Percentiles rank a stretch among this genome's conserved stretches.
Conservation (phyloP, 2,329 filamentous ascomycete species). For the Arthroderma sp. region DNA sequence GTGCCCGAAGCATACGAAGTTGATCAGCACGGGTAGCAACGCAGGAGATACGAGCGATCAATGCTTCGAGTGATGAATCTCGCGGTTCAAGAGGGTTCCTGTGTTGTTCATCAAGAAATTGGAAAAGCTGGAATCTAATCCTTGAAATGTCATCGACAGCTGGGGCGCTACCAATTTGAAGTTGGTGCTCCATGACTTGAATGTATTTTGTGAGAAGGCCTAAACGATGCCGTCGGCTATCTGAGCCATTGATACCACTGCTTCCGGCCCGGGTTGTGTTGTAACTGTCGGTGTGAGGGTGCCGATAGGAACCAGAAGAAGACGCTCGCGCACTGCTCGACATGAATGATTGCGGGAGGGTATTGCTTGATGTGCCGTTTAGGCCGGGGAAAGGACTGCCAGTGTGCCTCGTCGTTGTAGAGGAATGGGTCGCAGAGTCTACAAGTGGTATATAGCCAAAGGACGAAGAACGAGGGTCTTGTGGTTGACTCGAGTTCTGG, state of each 20-base stretch:
- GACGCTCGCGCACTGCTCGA: no score
- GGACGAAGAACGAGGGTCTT: no score
- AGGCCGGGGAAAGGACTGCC: no score
- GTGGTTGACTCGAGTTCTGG: no score
- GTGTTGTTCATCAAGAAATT: constrained; percentile 21
- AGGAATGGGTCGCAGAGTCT: no score
- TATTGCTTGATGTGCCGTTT: no score
- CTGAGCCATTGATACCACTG: neutral
- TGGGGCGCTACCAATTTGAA: constrained; percentile 18
- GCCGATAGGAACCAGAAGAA: no score
- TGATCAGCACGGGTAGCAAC: constrained; percentile 21
- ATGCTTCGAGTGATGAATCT: constrained; percentile 16
- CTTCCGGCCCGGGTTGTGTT: neutral
- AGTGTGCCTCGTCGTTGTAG: no score
- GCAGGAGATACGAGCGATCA: constrained; percentile 20
- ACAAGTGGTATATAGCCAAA: no score
- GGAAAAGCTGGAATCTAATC: constrained; percentile 20
- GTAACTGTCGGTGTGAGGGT: no score
- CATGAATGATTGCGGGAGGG: no score
- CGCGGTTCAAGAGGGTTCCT: constrained; percentile 14
- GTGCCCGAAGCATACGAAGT: constrained; percentile 16
- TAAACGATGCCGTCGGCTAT: neutral
- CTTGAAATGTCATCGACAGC: constrained; percentile 19
- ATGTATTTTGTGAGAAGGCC: constrained; percentile 10
- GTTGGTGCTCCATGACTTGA: constrained; percentile 17